phyloP scores from a whole-genome alignment of 257 asterid species.

The Nicotiana obtusifolia region DNA sequence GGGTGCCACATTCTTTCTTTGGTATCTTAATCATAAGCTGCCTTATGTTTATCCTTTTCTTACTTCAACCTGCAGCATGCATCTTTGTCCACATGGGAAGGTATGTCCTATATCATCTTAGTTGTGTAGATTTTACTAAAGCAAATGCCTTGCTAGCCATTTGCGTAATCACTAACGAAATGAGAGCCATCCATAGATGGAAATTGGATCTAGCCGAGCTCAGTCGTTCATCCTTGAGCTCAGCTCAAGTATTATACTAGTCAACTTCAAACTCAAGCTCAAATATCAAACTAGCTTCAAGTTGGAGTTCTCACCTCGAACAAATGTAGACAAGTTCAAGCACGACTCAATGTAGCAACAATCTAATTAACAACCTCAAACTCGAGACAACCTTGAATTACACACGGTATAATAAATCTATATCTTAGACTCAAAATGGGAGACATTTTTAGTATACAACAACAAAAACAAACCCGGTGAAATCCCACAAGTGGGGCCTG shows the following conservation, averaged over 20 bases:
- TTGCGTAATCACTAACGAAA: too few species aligned
- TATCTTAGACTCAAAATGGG: too few species aligned
- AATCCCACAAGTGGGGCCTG: too few species aligned
- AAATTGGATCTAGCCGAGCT: background rate
- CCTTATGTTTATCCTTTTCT: background rate
- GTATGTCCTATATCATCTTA: background rate
- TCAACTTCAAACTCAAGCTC: background rate
- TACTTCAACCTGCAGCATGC: background rate
- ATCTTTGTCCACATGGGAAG: background rate
- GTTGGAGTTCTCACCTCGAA: background rate
- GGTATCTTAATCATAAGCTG: background rate
- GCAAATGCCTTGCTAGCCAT: background rate
- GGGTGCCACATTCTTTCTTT: background rate
- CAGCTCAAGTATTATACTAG: background rate
- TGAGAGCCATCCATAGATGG: too few species aligned
- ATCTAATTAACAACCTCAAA: too few species aligned
- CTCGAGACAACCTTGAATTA: too few species aligned
- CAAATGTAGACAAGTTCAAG: background rate
- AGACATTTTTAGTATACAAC: too few species aligned
- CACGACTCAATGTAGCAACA: background rate
- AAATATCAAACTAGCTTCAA: background rate
- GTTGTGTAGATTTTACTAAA: background rate
- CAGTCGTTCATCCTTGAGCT: slow-evolving; percentile 3
- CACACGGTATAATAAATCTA: too few species aligned
- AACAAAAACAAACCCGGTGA: too few species aligned